Conservation (phyloP, 2,329 filamentous ascomycete species). For the Penicillium italicum region DNA sequence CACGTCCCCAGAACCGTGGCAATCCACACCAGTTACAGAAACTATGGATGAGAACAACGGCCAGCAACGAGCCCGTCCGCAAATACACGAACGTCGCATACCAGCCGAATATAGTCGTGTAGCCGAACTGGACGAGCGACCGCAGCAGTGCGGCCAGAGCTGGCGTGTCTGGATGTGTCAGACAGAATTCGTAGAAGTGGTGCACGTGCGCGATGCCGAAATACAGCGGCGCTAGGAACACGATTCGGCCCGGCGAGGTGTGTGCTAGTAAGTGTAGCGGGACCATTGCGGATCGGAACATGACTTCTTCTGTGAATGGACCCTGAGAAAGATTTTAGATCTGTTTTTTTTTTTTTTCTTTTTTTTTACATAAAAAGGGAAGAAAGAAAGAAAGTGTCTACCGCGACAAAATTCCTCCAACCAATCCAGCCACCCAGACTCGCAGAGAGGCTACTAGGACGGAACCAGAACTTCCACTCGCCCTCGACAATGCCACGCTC, state of each 20-base stretch:
- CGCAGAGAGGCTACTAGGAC: conserved; percentile 54
- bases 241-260: conserved; percentile 54
- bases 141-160: conserved; percentile 61
- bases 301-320: conserved; percentile 85
- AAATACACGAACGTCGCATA: conserved; percentile 88
- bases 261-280: conserved; percentile 74
- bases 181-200: conserved; percentile 90
- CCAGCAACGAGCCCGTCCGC: conserved; percentile 75
- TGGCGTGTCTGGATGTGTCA: conserved; percentile 71
- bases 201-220: conserved; percentile 93
- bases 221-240: conserved; percentile 80
- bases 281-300: conserved; percentile 84
- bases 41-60: conserved; percentile 71
- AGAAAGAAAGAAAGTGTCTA: conserved; percentile 48
- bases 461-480: conserved; percentile 63
- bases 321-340: conserved; percentile 51
- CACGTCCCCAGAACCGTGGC: conserved; percentile 76
- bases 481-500: conserved; percentile 72
- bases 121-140: conserved; percentile 78
- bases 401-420: conserved; percentile 83
- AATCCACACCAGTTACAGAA: conserved; percentile 94
- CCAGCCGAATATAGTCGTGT: conserved; percentile 90
- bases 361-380: no score
- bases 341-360: no score
- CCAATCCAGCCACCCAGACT: conserved; percentile 70